phyloP scores from a whole-genome alignment of 2,329 filamentous ascomycete species.

The Fusarium sp. region DNA sequence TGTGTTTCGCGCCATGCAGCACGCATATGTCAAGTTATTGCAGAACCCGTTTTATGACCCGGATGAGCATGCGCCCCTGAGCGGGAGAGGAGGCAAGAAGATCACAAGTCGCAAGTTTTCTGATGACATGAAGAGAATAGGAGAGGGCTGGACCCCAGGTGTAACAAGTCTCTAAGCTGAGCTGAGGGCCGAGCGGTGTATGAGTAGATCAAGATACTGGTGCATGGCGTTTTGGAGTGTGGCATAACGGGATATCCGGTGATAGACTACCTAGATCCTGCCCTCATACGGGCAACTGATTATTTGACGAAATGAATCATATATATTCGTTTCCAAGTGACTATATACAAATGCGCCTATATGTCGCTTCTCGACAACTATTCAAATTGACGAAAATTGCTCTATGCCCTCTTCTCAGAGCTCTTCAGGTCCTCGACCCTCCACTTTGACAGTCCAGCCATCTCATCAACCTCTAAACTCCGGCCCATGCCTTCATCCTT shows the following conservation, averaged over 20 bases:
- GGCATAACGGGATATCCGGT: constrained; percentile 40
- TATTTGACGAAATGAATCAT: constrained; percentile 23
- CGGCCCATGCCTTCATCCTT: constrained; percentile 48
- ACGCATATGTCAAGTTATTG: constrained; percentile 87
- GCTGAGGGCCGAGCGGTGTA: constrained; percentile 49
- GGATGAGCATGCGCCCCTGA: constrained; percentile 78
- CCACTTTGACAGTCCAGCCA: constrained; percentile 55
- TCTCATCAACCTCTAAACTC: constrained; percentile 51
- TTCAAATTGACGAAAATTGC: neutral
- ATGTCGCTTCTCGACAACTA: neutral
- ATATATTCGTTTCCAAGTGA: constrained; percentile 1
- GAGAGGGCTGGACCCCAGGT: constrained; percentile 84
- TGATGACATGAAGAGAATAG: constrained; percentile 86
- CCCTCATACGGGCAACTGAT: constrained; percentile 20
- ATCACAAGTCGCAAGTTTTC: constrained; percentile 87
- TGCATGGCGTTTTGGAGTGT: constrained; percentile 46
- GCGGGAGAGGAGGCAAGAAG: constrained; percentile 67
- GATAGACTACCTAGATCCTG: constrained; percentile 36
- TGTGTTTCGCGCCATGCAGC: constrained; percentile 91
- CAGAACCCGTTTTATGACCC: constrained; percentile 97
- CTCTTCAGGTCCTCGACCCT: constrained; percentile 49
- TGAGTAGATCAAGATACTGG: constrained; percentile 32
- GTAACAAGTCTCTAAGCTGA: constrained; percentile 64
- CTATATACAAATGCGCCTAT: neutral
- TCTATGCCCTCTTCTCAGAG: constrained; percentile 28